Conservation (phyloP, 177 flowering plant genomes). For the Vitis hybrid region DNA sequence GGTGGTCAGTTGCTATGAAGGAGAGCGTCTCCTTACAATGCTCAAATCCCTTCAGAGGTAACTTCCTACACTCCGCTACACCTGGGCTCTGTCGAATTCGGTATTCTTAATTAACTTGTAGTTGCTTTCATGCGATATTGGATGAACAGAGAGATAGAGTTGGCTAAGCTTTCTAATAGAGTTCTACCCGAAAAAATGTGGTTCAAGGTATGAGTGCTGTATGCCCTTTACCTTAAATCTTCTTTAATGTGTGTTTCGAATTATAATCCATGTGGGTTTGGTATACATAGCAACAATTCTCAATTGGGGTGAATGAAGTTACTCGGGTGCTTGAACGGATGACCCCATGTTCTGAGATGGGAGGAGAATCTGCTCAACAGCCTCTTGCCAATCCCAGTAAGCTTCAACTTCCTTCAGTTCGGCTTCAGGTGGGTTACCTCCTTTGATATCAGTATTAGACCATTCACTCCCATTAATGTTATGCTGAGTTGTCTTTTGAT, state of each 20-base stretch:
- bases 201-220: conserved; percentile 53
- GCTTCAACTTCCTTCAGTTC: conserved; percentile 33
- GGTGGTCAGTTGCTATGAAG: conserved; percentile 47
- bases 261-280: not conserved
- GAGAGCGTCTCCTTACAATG: conserved; percentile 47
- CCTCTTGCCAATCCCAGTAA: conserved; percentile 7
- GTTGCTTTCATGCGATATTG: not conserved
- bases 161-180: conserved; percentile 38
- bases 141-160: conserved; percentile 53
- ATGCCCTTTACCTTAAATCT: not conserved
- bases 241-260: conserved; percentile 1
- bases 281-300: conserved; percentile 67
- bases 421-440: conserved; percentile 54
- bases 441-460: not conserved
- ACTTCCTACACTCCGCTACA: not conserved
- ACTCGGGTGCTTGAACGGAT: conserved; percentile 85
- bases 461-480: not conserved
- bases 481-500: not conserved
- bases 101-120: not conserved
- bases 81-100: not conserved
- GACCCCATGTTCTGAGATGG: conserved; percentile 30
- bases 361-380: conserved; percentile 14
- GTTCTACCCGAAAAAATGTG: conserved; percentile 71
- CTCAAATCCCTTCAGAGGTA: conserved; percentile 56
- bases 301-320: conserved; percentile 83